Base-by-base conservation (phyloP, 164 flowering plant genomes). In the Magnolia officinalis region DNA sequence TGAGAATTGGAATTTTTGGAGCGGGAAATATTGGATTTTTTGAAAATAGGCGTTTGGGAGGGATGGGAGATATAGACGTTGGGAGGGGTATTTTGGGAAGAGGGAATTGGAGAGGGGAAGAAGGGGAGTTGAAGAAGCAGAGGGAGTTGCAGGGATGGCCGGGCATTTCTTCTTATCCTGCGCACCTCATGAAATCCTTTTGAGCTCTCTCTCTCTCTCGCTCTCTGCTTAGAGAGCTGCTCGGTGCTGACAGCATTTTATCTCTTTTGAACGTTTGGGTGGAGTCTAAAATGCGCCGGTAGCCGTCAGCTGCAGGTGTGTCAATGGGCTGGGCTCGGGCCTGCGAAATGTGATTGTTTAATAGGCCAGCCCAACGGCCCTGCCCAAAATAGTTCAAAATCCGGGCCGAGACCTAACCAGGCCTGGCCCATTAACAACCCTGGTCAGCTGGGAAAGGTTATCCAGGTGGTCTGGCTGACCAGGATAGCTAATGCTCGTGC, bases 101-200 rank as follows among this genome's bases (percentile, higher is more conserved):
- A 67, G 11, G 70, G 67, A 70, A 72, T 29, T 8, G 66, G 2
- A 72, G 67, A 13, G 49, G 13, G 61, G 76, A 68, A 7, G 50
- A 64, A 50, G 80, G 24, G 14, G 75, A 73, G 55, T 70, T 72
- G 72, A 59, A 58, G 31, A 67, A 50, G 70, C 20, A 26, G 23
- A 81, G 67, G 50, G 79, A 80, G 29, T 78, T 78, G 75, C 77
- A 78, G 74, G 77, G 75, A 24, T 71, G 77, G 72, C 66, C 45
- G 72, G 76, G 77, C 86, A 84, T 84, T 20, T 65, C 68, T 37
- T 68, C 84, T 80, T 79, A 76, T 78, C 81, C 75, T 74, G 72
- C 79, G 69, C 72, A 51, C 74, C 71, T 51, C 81, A 74, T 78
- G 66, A 74, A 67, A 67, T 16, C 8, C 21, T 9, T 2, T 8